phyloP scores from a whole-genome alignment of 2,329 filamentous ascomycete genomes.

The Microsporum audouinii region DNA sequence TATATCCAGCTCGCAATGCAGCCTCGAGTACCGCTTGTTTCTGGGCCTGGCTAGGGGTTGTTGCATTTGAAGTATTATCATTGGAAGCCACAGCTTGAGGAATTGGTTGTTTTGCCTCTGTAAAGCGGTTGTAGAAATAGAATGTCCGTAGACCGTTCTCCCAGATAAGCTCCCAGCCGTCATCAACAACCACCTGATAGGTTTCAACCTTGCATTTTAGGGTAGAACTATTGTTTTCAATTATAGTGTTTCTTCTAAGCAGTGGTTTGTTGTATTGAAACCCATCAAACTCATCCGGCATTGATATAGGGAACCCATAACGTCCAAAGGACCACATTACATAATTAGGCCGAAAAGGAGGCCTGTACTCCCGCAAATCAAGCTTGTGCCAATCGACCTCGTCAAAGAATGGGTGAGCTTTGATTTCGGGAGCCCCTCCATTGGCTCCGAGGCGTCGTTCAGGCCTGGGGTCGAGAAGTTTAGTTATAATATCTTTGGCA shows the following conservation, averaged over 20 bases:
- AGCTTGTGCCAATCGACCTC: constrained; percentile 7
- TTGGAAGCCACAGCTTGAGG: background rate
- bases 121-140: constrained; percentile 9
- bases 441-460: constrained; percentile 7
- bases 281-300: background rate
- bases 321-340: background rate
- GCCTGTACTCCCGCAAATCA: constrained; percentile 5
- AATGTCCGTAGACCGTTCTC: constrained; percentile 8
- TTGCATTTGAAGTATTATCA: background rate
- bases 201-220: no score
- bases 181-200: background rate
- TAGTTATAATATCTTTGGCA: constrained; percentile 7
- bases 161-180: constrained; percentile 11
- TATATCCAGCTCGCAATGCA: constrained; percentile 12
- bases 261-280: background rate
- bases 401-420: constrained; percentile 9
- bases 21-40: constrained; percentile 9
- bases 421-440: constrained; percentile 6
- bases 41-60: background rate
- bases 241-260: background rate
- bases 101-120: constrained; percentile 5
- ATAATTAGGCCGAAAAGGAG: constrained; percentile 8
- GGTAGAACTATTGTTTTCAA: background rate
- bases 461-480: constrained; percentile 6
- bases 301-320: no score